Conservation (phyloP, 2,329 filamentous ascomycete species). For the Xylariaceae sp. region DNA sequence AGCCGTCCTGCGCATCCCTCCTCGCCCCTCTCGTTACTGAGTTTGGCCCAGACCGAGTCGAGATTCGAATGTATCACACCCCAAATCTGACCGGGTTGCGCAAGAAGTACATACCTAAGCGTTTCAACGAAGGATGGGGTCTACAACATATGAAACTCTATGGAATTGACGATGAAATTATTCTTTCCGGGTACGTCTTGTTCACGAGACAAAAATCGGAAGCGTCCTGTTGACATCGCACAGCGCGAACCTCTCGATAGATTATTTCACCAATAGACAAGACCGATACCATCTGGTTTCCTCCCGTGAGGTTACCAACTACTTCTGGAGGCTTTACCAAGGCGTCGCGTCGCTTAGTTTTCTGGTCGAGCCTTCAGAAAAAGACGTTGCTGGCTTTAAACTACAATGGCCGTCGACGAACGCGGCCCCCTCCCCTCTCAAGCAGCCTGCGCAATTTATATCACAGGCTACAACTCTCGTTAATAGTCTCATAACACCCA, state of each 20-base stretch:
- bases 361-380: conserved; percentile 65
- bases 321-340: conserved; percentile 78
- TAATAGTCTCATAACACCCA: conserved; percentile 64
- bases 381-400: conserved; percentile 58
- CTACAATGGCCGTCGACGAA: conserved; percentile 78
- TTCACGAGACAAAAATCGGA: not conserved
- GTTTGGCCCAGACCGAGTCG: conserved; percentile 82
- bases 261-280: conserved; percentile 96
- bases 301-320: conserved; percentile 76
- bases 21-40: conserved; percentile 81
- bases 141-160: conserved; percentile 99
- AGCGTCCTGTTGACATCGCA: conserved; percentile 18
- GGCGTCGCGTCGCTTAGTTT: conserved; percentile 83
- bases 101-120: conserved; percentile 80
- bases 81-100: conserved; percentile 87
- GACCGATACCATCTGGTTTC: conserved; percentile 93
- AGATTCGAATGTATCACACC: conserved; percentile 97
- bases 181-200: conserved; percentile 78
- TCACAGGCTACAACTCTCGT: conserved; percentile 68
- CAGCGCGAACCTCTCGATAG: conserved; percentile 81
- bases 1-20: conserved; percentile 84
- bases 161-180: conserved; percentile 91
- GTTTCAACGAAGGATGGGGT: conserved; percentile 98
- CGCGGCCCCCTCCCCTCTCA: conserved; percentile 72
- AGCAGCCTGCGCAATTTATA: conserved; percentile 70